A percentile compares a stretch with the other conserved stretches of the same genome.
Conservation (phyloP, 1,139 yeast species). For the Candida dubliniensis region DNA sequence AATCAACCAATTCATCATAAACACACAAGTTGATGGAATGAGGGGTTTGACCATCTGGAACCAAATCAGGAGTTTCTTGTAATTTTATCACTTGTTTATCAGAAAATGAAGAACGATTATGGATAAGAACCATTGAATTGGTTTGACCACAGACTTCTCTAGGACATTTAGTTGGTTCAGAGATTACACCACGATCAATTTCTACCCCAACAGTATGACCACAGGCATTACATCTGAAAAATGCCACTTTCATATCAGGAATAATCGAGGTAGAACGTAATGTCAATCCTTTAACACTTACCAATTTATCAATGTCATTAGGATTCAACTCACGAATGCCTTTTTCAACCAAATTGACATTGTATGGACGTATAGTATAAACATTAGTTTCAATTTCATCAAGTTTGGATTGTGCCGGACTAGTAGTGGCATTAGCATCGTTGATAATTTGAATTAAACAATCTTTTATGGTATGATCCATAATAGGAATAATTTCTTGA, state of each 20-base stretch:
- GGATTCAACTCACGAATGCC: constrained; percentile 98
- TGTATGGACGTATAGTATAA: constrained; percentile 87
- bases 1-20: constrained; percentile 93
- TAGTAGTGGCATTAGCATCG: constrained; percentile 44
- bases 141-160: constrained; percentile 81
- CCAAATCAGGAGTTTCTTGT: constrained; percentile 96
- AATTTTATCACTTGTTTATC: constrained; percentile 92
- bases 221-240: constrained; percentile 93
- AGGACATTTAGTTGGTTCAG: constrained; percentile 92
- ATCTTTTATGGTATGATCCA: constrained; percentile 95
- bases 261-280: constrained; percentile 86
- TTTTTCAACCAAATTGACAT: constrained; percentile 58
- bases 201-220: constrained; percentile 91
- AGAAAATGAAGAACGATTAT: constrained; percentile 88
- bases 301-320: constrained; percentile 89
- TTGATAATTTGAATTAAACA: constrained; percentile 78
- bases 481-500: constrained; percentile 93
- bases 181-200: constrained; percentile 90
- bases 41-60: constrained; percentile 99
- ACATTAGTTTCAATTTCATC: constrained; percentile 78
- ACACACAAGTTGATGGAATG: constrained; percentile 93
- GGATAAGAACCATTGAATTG: constrained; percentile 87
- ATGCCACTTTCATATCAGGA: constrained; percentile 98
- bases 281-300: constrained; percentile 87
- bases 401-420: constrained; percentile 30